A percentile compares a stretch with the other conserved stretches of the same genome.
Conservation (phyloP, 208 protist species). For the Lotmaria passim region DNA sequence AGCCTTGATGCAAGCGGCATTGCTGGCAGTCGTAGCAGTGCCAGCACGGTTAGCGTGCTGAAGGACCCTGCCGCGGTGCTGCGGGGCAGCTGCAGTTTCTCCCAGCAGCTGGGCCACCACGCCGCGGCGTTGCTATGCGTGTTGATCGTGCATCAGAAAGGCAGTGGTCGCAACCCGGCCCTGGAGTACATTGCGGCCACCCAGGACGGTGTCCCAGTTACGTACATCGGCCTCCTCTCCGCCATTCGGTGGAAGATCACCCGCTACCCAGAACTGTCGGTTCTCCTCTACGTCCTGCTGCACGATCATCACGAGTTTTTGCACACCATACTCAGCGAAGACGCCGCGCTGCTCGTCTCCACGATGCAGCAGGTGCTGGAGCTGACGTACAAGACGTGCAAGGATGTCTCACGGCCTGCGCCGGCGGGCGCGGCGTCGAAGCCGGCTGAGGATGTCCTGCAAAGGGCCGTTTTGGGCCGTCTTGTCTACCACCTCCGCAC, state of each 20-base stretch:
- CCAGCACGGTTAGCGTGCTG: conserved; percentile 5
- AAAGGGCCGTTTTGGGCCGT: conserved; percentile 31
- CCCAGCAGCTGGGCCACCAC: conserved; percentile 53
- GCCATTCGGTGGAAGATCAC: conserved; percentile 42
- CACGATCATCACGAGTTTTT: conserved; percentile 74
- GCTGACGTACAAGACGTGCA: conserved; percentile 43
- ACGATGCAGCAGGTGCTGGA: conserved; percentile 57
- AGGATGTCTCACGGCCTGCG: conserved; percentile 2
- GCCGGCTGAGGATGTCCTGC: conserved; percentile 32
- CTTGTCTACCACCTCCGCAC: conserved; percentile 45
- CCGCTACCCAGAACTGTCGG: conserved; percentile 56
- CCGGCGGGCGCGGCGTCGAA: neutral
- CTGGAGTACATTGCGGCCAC: conserved; percentile 49
- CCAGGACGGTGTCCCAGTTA: conserved; percentile 31
- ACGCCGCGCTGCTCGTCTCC: conserved; percentile 44
- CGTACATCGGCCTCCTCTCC: conserved; percentile 48
- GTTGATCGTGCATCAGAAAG: conserved; percentile 68
- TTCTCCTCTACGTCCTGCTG: conserved; percentile 75
- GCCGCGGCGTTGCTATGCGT: conserved; percentile 67
- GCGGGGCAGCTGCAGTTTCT: conserved; percentile 38
- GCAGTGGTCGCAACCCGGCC: conserved; percentile 59
- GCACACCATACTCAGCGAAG: conserved; percentile 38
- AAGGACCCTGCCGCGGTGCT: conserved; percentile 32
- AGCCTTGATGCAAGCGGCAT: too few relatives aligned
- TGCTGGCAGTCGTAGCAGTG: neutral